Evolutionary conservation across 2,329 filamentous ascomycete species (phyloP), one percentile per base, ranked within the genome.

Genomic region (Xenoacremonium recifei): DNA sequence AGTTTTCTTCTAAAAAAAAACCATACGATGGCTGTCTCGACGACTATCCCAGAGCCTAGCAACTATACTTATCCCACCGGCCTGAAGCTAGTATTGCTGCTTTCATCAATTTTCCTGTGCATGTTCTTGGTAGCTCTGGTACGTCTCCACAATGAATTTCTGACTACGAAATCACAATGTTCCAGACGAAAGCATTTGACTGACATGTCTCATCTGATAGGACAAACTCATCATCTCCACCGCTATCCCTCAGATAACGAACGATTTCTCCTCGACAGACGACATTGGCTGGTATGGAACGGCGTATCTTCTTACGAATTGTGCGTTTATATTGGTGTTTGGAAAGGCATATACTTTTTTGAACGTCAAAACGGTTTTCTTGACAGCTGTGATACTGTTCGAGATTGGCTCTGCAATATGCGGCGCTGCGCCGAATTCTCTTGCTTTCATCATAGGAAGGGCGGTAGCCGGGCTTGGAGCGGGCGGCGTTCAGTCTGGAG

Each of bases 401-500:
- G 55, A 58, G 39, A 21, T 62, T 18, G 61, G 61, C 30, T 60
- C 57, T 9, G 46, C 59, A 19, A 42, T 64, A 18, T 64, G 61
- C 38, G 61, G 54, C 10, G 48, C 33, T 9, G 39, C 39, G 15
- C 41, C 32, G 4, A 71, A 52, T 43, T 75, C 73, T 7, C 57
- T 64, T 12, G 62, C 66, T 27, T 71, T 78, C 48, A 77, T 78
- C 44, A 48, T 71, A 18, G 74, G 74, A 18, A 70, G 74, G 27
- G 72, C 73, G 35, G 64, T 78, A 32, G 73, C 74, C 18, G 74
- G 74, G 10, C 40, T 73, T 6, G 73, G 73, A 2, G 69, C 69
- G 4, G 72, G 72, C 6, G 73, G 73, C 42, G 75, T 77, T 51
- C 76, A 77, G 52, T 70, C 72, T 0, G 75, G 75, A 17, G 69